Percentiles rank a stretch among this genome's conserved stretches.
Conservation (phyloP, 495 filamentous ascomycete genomes). For the Staphylotrichum longicolle region DNA sequence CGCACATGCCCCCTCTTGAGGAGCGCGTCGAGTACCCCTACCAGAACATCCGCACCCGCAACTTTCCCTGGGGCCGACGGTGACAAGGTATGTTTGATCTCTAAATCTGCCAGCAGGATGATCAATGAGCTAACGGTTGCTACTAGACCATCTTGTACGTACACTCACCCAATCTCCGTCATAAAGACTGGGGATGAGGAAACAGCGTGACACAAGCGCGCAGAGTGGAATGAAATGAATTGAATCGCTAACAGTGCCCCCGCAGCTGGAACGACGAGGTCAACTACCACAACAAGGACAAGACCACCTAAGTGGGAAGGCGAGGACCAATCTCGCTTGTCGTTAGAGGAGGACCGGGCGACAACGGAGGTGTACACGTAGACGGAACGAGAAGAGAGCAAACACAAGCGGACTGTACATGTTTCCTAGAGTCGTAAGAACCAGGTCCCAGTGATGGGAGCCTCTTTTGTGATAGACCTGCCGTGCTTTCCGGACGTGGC, state of each 20-base stretch:
- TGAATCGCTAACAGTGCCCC: slow-evolving; percentile 1
- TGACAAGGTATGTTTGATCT: slow-evolving; percentile 77
- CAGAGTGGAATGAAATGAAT: not conserved
- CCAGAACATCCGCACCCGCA: slow-evolving; percentile 89
- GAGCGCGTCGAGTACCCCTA: slow-evolving; percentile 88
- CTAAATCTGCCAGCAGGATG: not conserved
- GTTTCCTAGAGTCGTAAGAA: slow-evolving; percentile 28
- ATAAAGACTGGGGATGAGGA: not conserved
- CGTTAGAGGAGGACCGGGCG: not conserved
- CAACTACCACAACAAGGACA: slow-evolving; percentile 96
- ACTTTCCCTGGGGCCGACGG: slow-evolving; percentile 87
- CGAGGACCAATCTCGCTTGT: not conserved
- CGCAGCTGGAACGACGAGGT: slow-evolving; percentile 86
- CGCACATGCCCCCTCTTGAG: slow-evolving; percentile 79
- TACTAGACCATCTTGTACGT: slow-evolving; percentile 48
- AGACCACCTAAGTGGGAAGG: slow-evolving; percentile 52
- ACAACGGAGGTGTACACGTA: slow-evolving; percentile 7
- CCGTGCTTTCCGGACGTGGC: not conserved
- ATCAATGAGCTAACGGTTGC: not conserved
- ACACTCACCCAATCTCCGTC: not conserved
- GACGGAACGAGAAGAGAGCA: slow-evolving; percentile 2
- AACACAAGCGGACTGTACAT: slow-evolving; percentile 22
- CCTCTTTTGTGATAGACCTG: not conserved
- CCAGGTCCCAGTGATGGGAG: not conserved
- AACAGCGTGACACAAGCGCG: no score